Percentiles rank a stretch among this genome's conserved stretches.
Evolutionary conservation across 768 basidiomycete species (phyloP).

Genomic region (Lactarius tabidus): DNA sequence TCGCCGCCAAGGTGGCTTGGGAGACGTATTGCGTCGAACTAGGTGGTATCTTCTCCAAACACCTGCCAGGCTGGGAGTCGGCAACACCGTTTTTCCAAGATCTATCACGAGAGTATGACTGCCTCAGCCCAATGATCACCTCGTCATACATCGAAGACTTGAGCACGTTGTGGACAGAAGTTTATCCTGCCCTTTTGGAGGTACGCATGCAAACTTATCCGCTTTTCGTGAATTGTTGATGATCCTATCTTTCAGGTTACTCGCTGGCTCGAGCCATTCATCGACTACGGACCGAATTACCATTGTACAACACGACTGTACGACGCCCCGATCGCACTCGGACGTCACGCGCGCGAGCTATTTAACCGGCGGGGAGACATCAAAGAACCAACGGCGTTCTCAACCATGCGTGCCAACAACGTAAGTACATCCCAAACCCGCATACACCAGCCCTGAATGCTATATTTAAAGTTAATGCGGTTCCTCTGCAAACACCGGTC

Average conservation of each 20-base stretch:
- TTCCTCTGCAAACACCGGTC: neutral
- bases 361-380: neutral
- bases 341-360: constrained; percentile 7
- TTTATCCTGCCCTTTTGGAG: constrained; percentile 12
- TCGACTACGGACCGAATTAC: constrained; percentile 18
- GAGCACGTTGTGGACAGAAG: neutral
- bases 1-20: neutral
- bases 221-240: neutral
- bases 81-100: neutral
- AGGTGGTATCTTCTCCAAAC: constrained; percentile 2
- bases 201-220: neutral
- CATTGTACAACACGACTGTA: constrained; percentile 2
- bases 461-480: neutral
- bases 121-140: constrained; percentile 7
- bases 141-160: constrained; percentile 14
- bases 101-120: neutral
- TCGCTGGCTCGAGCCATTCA: constrained; percentile 19
- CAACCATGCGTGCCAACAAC: neutral
- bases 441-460: neutral
- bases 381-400: neutral
- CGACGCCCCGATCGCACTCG: constrained; percentile 15
- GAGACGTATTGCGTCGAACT: constrained; percentile 13
- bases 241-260: constrained; percentile 6
- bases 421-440: neutral
- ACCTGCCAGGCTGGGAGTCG: neutral